Conservation (phyloP, 1,284 basidiomycete genomes). For the Pisolithus thermaeus region DNA sequence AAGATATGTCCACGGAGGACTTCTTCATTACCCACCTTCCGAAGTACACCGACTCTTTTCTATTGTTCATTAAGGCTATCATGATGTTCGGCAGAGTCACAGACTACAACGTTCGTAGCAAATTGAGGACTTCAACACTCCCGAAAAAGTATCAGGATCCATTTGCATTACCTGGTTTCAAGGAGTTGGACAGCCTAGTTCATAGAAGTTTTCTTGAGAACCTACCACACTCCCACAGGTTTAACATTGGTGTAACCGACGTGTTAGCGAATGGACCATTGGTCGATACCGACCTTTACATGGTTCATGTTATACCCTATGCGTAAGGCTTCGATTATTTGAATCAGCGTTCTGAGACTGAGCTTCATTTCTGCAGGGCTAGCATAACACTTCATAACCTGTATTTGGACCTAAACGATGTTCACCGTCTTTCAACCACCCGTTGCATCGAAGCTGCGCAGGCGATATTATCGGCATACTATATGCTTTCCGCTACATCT, state of each 20-base stretch:
- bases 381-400: constrained; percentile 78
- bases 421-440: constrained; percentile 54
- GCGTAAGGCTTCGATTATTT: constrained; percentile 49
- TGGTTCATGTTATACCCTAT: constrained; percentile 78
- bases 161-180: constrained; percentile 57
- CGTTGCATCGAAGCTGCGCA: constrained; percentile 70
- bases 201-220: constrained; percentile 60
- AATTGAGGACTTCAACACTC: constrained; percentile 51
- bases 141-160: constrained; percentile 66
- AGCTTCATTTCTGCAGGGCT: constrained; percentile 43
- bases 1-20: constrained; percentile 56
- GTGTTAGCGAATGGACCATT: constrained; percentile 42
- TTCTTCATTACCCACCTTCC: constrained; percentile 64
- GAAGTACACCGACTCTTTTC: constrained; percentile 72
- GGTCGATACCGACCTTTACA: constrained; percentile 74
- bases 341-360: constrained; percentile 4
- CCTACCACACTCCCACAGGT: constrained; percentile 61
- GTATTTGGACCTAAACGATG: constrained; percentile 67
- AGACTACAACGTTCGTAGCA: constrained; percentile 72
- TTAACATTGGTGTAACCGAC: constrained; percentile 54
- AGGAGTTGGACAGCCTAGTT: constrained; percentile 62
- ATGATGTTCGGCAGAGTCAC: constrained; percentile 81
- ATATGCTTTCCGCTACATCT: constrained; percentile 67
- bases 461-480: constrained; percentile 66
- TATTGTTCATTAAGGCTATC: constrained; percentile 70